Evolutionary conservation across 257 asterid genomes (phyloP).

Genomic region (Ocimum tenuiflorum): DNA sequence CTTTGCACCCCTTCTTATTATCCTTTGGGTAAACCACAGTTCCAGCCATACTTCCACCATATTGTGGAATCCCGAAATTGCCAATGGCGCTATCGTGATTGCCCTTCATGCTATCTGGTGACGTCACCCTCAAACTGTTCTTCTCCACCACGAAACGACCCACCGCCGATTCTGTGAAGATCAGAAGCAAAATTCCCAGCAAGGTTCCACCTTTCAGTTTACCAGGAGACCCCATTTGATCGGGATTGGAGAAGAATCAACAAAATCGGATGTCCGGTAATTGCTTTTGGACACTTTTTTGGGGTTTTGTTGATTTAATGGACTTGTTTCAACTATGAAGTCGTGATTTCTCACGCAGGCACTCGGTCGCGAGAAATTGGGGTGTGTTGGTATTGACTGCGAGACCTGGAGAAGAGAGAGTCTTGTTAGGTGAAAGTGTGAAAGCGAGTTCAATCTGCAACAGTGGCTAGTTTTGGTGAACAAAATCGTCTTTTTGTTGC

Average conservation of each 20-base stretch:
- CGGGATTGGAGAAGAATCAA: constrained; percentile 16
- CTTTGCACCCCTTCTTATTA: constrained; percentile 65
- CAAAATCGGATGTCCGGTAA: not conserved
- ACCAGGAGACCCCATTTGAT: constrained; percentile 44
- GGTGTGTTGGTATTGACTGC: not conserved
- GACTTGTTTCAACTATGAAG: constrained; percentile 8
- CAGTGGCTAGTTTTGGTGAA: not conserved
- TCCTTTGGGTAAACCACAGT: constrained; percentile 62
- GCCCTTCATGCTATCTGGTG: constrained; percentile 77
- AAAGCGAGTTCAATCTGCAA: constrained; percentile 8
- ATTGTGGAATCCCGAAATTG: constrained; percentile 87
- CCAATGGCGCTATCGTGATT: constrained; percentile 80
- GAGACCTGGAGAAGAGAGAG: constrained; percentile 3
- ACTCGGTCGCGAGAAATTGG: constrained; percentile 1
- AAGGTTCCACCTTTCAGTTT: constrained; percentile 34
- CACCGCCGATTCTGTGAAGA: constrained; percentile 33
- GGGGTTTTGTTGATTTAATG: not conserved
- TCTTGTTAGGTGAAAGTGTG: constrained; percentile 1
- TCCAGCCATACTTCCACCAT: constrained; percentile 96
- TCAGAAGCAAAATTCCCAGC: constrained; percentile 39
- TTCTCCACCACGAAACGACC: constrained; percentile 89
- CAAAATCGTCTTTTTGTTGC: constrained; percentile 4
- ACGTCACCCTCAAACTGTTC: constrained; percentile 79
- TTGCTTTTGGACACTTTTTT: not conserved
- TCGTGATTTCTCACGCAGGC: not conserved